Base-by-base conservation (phyloP, 2,329 filamentous ascomycete species). In the Talaromyces marneffei region DNA sequence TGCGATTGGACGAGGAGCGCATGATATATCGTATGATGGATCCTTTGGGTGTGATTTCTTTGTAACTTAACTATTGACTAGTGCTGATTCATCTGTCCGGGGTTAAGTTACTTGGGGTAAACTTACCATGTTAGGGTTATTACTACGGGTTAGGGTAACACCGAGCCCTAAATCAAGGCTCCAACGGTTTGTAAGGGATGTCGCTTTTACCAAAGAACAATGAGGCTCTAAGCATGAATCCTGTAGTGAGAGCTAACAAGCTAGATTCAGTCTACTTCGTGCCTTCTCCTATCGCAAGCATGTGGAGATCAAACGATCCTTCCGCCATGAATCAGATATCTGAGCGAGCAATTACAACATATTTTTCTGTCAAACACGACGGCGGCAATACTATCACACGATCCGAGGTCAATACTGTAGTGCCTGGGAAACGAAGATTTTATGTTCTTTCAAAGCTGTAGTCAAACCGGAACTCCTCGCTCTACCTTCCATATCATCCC, bases 381-480 rank as follows among this genome's bases (percentile, higher is more conserved):
- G 8, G 8, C 9, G 39, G 9, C 18, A 42, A 42, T 42, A 12
- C 25, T 50, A 3, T 46, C 27, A 50, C 44, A 18, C 18, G 7
- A 18, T 40, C 39, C 4, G 8, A 20, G 2, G 39, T 40, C 16
- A 40, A 40, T 2, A n/a, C 8, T n/a, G 35, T 14, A n/a, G 3
- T n/a, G 35, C 14, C 2, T 16, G 4, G n/a, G 16, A 40, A 20
- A 8, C 6, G n/a, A 48, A 48, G 7, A 29, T 48, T 18, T 46
- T 25, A 29, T n/a, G 10, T 44, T 46, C 44, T n/a, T 4, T n/a
- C 14, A 48, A 46, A 48, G 23, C n/a, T 27, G 3, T 27, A 39
- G 3, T 2, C 18, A 20, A 54, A 23, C 55, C 55, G 27, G 39
- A 57, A 57, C 55, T 23, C 55, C 55, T 33, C 55, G 55, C 55